Conservation (phyloP, 495 filamentous ascomycete species). For the Collariella sp. region DNA sequence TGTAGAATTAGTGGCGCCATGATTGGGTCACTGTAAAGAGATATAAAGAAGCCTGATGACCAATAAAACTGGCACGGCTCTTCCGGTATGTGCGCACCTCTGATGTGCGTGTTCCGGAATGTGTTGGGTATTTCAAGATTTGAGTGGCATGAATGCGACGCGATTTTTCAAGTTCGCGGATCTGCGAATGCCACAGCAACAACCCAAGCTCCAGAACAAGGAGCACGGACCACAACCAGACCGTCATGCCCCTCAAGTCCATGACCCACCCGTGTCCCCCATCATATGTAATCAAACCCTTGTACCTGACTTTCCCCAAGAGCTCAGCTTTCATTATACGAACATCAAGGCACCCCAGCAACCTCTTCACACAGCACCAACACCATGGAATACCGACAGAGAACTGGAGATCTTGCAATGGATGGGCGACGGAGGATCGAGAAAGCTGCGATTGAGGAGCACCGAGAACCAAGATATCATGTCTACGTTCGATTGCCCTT, state of each 20-base stretch:
- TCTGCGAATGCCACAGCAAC: constrained; percentile 13
- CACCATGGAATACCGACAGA: constrained; percentile 12
- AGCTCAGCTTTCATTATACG: background rate
- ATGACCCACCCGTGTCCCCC: background rate
- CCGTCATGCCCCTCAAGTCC: background rate
- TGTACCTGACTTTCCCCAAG: too few relatives aligned
- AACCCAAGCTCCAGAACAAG: background rate
- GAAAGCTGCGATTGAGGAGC: constrained; percentile 9
- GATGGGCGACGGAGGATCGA: constrained; percentile 9
- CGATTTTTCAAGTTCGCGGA: constrained; percentile 8
- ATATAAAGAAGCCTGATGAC: background rate
- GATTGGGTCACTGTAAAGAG: constrained; percentile 7
- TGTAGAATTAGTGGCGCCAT: constrained; percentile 51
- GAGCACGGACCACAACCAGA: background rate
- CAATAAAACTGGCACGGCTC: background rate
- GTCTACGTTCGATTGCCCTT: constrained; percentile 86
- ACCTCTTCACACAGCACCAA: background rate
- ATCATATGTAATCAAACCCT: background rate
- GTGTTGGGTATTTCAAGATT: background rate
- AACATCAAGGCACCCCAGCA: constrained; percentile 7
- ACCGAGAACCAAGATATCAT: constrained; percentile 48
- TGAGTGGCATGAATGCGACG: constrained; percentile 17
- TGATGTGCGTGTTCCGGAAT: background rate
- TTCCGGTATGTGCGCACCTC: background rate
- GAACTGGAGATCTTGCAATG: background rate